Conservation (phyloP, 352 stramenopile genomes). For the Phytophthora quininea region DNA sequence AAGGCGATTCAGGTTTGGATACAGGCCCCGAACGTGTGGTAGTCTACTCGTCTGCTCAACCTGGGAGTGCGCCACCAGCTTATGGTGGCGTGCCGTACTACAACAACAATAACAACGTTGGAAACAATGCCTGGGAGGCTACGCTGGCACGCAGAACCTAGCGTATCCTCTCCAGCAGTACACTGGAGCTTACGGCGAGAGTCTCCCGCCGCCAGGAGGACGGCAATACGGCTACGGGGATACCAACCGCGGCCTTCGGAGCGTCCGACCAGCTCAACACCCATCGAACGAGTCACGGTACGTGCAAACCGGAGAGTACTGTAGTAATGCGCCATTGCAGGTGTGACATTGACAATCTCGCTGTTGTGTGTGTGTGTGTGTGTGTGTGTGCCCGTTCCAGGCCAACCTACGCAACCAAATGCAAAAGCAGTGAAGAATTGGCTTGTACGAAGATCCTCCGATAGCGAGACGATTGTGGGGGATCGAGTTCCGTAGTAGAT, state of each 20-base stretch:
- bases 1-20: conserved; percentile 24
- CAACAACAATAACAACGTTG: conserved; percentile 20
- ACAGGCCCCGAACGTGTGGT: conserved; percentile 39
- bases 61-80: neutral
- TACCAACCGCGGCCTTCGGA: conserved; percentile 27
- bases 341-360: conserved; percentile 1
- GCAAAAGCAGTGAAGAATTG: conserved; percentile 26
- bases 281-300: conserved; percentile 36
- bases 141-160: conserved; percentile 18
- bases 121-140: conserved; percentile 27
- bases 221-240: conserved; percentile 27
- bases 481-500: neutral
- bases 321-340: neutral
- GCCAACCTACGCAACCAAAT: conserved; percentile 40
- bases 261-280: conserved; percentile 25
- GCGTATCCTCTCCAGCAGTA: conserved; percentile 24
- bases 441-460: neutral
- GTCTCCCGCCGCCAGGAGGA: conserved; percentile 16
- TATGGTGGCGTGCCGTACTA: conserved; percentile 33
- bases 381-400: neutral
- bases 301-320: neutral
- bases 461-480: conserved; percentile 2
- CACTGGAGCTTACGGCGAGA: conserved; percentile 16
- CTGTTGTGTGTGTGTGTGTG: conserved; percentile 3
- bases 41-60: conserved; percentile 37